phyloP scores from a whole-genome alignment of 306 rosid species.

The Glycyrrhiza uralensis region DNA sequence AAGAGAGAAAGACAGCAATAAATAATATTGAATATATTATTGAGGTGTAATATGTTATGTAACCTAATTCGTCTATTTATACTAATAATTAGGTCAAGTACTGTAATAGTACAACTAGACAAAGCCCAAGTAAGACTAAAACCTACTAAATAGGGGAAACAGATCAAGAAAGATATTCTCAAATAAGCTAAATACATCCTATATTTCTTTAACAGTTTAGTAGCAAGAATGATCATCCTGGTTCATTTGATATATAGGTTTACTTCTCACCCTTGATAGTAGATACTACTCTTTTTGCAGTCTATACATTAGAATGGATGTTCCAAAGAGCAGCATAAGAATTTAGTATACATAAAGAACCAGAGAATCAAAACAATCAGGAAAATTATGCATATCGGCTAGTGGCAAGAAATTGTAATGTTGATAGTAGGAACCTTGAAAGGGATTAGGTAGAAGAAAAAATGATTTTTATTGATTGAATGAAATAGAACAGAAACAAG shows the following conservation, averaged over 20 bases:
- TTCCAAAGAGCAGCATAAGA: neutral
- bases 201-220: neutral
- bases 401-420: neutral
- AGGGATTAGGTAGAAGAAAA: neutral
- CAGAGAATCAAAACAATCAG: conserved; percentile 6
- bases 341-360: neutral
- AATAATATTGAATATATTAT: neutral
- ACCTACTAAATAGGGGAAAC: neutral
- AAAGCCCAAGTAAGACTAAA: neutral
- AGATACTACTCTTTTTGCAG: neutral
- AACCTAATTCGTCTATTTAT: neutral
- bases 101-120: neutral
- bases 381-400: neutral
- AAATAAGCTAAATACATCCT: neutral
- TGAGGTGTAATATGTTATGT: neutral
- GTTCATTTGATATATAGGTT: neutral
- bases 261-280: conserved; percentile 2
- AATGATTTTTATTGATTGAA: neutral
- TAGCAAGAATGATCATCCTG: neutral
- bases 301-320: neutral
- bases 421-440: neutral
- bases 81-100: neutral
- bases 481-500: neutral
- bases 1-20: neutral
- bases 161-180: neutral